Conservation (phyloP, 2,329 filamentous ascomycete genomes). For the Hypoxylon sp. region DNA sequence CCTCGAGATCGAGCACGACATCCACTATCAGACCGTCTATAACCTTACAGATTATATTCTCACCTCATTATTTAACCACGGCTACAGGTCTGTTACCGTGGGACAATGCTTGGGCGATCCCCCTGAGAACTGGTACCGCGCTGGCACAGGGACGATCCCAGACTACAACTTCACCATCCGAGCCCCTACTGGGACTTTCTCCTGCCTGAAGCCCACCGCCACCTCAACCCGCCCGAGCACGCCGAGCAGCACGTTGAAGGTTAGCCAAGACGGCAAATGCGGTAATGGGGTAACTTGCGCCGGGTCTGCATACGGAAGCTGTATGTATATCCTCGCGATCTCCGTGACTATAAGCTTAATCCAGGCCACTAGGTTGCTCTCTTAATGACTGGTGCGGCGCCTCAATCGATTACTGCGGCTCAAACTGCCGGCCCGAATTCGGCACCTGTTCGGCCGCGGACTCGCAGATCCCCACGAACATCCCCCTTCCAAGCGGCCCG, state of each 20-base stretch:
- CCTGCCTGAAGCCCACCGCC: constrained; percentile 45
- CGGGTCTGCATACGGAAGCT: constrained; percentile 51
- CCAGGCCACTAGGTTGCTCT: constrained; percentile 48
- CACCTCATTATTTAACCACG: constrained; percentile 58
- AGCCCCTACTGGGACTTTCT: constrained; percentile 51
- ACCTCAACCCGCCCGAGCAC: constrained; percentile 36
- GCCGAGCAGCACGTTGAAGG: constrained; percentile 45
- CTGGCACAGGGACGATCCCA: constrained; percentile 49
- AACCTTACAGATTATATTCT: constrained; percentile 64
- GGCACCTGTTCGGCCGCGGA: constrained; percentile 46
- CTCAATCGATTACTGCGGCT: constrained; percentile 52
- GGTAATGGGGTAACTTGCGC: constrained; percentile 49
- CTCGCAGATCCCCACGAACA: constrained; percentile 42
- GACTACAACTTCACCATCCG: constrained; percentile 50
- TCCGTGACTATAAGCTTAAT: constrained; percentile 34
- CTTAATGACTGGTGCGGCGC: constrained; percentile 50
- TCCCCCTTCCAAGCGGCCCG: constrained; percentile 41
- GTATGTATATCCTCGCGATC: constrained; percentile 44
- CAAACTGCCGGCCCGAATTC: constrained; percentile 47
- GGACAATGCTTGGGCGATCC: constrained; percentile 70
- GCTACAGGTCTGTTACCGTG: constrained; percentile 65
- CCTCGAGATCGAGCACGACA: constrained; percentile 62
- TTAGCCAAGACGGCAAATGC: constrained; percentile 51
- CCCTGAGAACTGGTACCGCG: constrained; percentile 67
- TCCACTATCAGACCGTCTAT: constrained; percentile 63